Conservation (phyloP, 2,329 filamentous ascomycete species). For the Hirsutella rhossiliensis region DNA sequence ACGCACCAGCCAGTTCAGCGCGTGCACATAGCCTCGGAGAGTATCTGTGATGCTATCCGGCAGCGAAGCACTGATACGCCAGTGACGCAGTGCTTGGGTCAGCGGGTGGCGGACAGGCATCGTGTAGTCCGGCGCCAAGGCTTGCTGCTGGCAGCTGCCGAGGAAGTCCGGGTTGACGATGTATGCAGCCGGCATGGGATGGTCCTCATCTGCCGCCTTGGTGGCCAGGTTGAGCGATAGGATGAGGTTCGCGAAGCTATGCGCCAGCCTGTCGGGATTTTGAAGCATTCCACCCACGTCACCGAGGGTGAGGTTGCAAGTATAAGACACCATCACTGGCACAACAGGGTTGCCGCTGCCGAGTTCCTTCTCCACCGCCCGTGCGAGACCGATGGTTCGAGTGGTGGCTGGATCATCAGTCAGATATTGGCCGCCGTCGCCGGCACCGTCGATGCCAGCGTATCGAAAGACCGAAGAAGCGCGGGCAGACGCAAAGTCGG, state of each 20-base stretch:
- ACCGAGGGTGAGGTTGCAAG: conserved; percentile 1
- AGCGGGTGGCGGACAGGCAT: conserved; percentile 1
- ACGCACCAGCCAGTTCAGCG: conserved; percentile 2
- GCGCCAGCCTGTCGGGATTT: neutral
- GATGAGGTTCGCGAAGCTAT: conserved; percentile 3
- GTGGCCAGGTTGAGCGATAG: conserved; percentile 1
- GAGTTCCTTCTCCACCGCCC: neutral
- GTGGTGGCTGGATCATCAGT: neutral
- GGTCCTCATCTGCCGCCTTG: neutral
- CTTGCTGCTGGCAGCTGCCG: neutral
- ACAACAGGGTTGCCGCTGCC: neutral
- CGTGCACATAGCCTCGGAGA: conserved; percentile 1
- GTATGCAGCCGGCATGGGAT: neutral
- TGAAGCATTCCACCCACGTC: neutral
- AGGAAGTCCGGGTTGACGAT: conserved; percentile 3
- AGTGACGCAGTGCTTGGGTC: neutral
- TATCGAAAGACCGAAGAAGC: conserved; percentile 2
- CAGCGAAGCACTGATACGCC: neutral
- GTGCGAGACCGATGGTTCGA: neutral
- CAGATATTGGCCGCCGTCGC: neutral
- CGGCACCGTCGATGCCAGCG: neutral
- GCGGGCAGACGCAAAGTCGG: conserved; percentile 2
- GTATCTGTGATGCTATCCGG: neutral
- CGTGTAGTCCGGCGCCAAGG: neutral
- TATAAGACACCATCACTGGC: conserved; percentile 3